Evolutionary conservation across 83 land plant species (phyloP).

Genomic region (Picea abies): DNA sequence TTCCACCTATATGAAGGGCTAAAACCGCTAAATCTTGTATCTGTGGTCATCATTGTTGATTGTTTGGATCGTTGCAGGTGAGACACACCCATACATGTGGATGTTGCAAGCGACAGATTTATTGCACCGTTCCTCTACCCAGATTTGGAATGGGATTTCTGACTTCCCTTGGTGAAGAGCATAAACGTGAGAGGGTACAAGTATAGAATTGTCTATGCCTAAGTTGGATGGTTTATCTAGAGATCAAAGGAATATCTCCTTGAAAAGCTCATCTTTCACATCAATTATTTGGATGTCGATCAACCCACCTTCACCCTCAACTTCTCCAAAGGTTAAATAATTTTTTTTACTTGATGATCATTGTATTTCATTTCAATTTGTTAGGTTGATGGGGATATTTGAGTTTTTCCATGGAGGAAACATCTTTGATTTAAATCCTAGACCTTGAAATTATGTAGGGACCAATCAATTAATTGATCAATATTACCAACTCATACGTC

Average conservation of each 20-base stretch:
- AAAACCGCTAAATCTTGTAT: too few species aligned
- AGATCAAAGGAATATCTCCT: constrained; percentile 67
- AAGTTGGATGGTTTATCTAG: constrained; percentile 84
- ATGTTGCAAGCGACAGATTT: constrained; percentile 84
- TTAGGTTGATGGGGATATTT: too few species aligned
- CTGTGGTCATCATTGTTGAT: background rate
- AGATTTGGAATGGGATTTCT: constrained; percentile 81
- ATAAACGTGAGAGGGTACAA: constrained; percentile 89
- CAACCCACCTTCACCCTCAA: constrained; percentile 87
- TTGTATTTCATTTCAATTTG: too few species aligned
- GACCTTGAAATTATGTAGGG: too few species aligned
- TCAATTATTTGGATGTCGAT: constrained; percentile 77
- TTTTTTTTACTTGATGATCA: too few species aligned
- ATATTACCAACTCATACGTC: constrained; percentile 33
- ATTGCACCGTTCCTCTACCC: constrained; percentile 81
- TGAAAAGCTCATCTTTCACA: constrained; percentile 79
- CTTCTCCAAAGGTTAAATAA: constrained; percentile 62
- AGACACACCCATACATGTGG: constrained; percentile 79
- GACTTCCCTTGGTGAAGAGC: constrained; percentile 80
- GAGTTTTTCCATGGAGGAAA: too few species aligned
- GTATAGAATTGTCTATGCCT: constrained; percentile 86
- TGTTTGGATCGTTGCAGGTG: constrained; percentile 21
- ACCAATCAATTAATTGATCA: too few species aligned
- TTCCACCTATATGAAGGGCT: too few species aligned
- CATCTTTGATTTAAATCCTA: too few species aligned